Evolutionary conservation across 2,329 filamentous ascomycete genomes (phyloP).

Genomic region (Penicillium hordei): DNA sequence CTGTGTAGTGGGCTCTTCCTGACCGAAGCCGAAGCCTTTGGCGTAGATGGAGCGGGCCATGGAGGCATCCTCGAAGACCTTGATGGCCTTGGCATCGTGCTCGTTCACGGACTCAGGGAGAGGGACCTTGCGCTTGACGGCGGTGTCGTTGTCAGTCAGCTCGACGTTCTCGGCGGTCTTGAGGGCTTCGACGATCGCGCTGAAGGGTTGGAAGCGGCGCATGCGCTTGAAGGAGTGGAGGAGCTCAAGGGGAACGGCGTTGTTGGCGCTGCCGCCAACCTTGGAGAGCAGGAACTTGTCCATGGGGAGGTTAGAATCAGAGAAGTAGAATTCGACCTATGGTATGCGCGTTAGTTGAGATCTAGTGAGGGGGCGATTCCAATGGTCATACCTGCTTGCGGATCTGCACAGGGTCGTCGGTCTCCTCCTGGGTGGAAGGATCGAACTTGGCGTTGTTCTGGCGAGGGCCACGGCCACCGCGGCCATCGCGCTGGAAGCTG

Average conservation of each 20-base stretch:
- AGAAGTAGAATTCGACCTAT: slow-evolving; percentile 94
- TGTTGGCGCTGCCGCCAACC: slow-evolving; percentile 73
- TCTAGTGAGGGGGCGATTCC: too few species aligned
- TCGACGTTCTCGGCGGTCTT: slow-evolving; percentile 73
- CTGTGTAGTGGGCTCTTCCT: slow-evolving; percentile 76
- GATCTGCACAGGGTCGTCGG: slow-evolving; percentile 76
- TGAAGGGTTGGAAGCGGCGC: slow-evolving; percentile 88
- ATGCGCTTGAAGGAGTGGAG: slow-evolving; percentile 93
- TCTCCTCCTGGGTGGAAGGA: slow-evolving; percentile 65
- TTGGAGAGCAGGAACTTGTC: slow-evolving; percentile 84
- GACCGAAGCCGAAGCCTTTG: slow-evolving; percentile 79
- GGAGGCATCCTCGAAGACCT: slow-evolving; percentile 62
- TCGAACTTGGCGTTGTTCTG: slow-evolving; percentile 68
- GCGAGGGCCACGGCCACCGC: slow-evolving; percentile 27
- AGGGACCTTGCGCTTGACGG: slow-evolving; percentile 72
- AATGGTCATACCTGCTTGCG: slow-evolving; percentile 69
- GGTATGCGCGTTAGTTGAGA: slow-evolving; percentile 7
- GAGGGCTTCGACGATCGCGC: slow-evolving; percentile 77
- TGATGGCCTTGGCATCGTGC: slow-evolving; percentile 54
- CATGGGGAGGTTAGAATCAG: slow-evolving; percentile 81
- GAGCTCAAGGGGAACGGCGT: slow-evolving; percentile 70
- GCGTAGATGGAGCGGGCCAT: slow-evolving; percentile 80
- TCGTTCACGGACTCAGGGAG: slow-evolving; percentile 57
- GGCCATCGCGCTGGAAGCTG: slow-evolving; percentile 27
- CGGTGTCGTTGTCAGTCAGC: slow-evolving; percentile 70